A percentile compares a stretch with the other conserved stretches of the same genome.
Evolutionary conservation across 2,329 filamentous ascomycete species (phyloP).

Genomic region (Colletotrichum chlorophyti): DNA sequence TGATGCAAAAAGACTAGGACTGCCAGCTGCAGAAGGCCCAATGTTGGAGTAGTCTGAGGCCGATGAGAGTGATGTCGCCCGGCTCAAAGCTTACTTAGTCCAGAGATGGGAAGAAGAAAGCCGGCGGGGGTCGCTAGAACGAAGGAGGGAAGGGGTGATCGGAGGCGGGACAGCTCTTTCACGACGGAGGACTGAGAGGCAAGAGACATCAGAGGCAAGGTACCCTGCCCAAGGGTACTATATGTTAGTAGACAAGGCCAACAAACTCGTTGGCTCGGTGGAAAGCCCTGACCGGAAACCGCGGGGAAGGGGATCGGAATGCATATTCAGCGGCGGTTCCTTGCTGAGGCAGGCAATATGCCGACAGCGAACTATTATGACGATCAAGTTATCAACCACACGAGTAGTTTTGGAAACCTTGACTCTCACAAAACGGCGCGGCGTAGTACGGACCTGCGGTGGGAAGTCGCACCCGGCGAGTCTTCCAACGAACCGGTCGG

Average conservation of each 20-base stretch:
- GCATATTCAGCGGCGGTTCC: conserved; percentile 3
- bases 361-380: conserved; percentile 3
- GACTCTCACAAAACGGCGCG: conserved; percentile 12
- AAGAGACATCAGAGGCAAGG: not conserved
- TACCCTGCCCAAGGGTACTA: not conserved
- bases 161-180: conserved; percentile 20
- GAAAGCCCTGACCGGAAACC: conserved; percentile 13
- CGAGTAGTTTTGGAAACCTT: no score
- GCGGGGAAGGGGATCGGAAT: conserved; percentile 4
- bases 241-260: not conserved
- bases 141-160: conserved; percentile 23
- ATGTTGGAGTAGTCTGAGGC: conserved; percentile 17
- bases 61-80: conserved; percentile 20
- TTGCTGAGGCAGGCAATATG: not conserved
- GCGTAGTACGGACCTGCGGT: conserved; percentile 24
- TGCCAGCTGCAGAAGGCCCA: conserved; percentile 6
- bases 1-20: conserved; percentile 20
- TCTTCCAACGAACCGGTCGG: conserved; percentile 22
- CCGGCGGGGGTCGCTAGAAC: conserved; percentile 18
- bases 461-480: conserved; percentile 27
- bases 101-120: conserved; percentile 20
- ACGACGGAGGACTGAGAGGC: not conserved
- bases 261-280: not conserved
- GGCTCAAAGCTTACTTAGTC: conserved; percentile 16
- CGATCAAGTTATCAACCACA: conserved; percentile 10